Conservation (phyloP, 768 basidiomycete genomes). For the Auricularia cornea region DNA sequence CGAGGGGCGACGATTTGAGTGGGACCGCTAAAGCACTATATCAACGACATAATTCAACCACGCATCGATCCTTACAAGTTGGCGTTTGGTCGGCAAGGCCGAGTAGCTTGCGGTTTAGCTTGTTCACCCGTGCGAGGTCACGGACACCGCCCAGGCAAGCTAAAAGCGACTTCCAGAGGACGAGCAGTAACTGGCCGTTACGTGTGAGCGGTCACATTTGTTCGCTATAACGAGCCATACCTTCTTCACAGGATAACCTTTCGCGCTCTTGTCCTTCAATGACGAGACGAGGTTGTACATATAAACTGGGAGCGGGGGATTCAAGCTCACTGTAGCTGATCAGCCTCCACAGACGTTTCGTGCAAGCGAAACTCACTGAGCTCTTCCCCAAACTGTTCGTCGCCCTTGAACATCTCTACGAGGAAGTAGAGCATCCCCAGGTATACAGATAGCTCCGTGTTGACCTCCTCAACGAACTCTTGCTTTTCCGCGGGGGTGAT, state of each 20-base stretch:
- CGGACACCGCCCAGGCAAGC: constrained; percentile 90
- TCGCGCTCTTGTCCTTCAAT: constrained; percentile 86
- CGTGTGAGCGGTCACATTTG: background rate
- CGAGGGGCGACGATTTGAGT: constrained; percentile 85
- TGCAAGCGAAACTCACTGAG: constrained; percentile 58
- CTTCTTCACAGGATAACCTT: constrained; percentile 97
- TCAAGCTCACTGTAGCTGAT: constrained; percentile 69
- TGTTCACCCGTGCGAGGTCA: constrained; percentile 77
- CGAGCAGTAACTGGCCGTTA: constrained; percentile 75
- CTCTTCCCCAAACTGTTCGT: constrained; percentile 94
- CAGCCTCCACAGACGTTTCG: background rate
- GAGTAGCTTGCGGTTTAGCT: constrained; percentile 74
- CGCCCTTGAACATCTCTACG: constrained; percentile 86
- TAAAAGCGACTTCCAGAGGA: constrained; percentile 90
- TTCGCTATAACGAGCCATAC: constrained; percentile 28
- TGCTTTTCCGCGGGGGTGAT: constrained; percentile 62
- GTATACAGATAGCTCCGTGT: constrained; percentile 88
- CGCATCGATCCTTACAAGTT: background rate
- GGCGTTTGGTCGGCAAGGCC: constrained; percentile 36
- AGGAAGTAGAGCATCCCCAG: constrained; percentile 93
- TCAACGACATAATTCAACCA: too few species aligned
- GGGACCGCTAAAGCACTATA: constrained; percentile 35
- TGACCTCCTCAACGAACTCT: constrained; percentile 81
- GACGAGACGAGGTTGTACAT: constrained; percentile 86
- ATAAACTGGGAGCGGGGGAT: constrained; percentile 89